phyloP scores from a whole-genome alignment of 345 rosid genomes.

The Syzygium oleosum region DNA sequence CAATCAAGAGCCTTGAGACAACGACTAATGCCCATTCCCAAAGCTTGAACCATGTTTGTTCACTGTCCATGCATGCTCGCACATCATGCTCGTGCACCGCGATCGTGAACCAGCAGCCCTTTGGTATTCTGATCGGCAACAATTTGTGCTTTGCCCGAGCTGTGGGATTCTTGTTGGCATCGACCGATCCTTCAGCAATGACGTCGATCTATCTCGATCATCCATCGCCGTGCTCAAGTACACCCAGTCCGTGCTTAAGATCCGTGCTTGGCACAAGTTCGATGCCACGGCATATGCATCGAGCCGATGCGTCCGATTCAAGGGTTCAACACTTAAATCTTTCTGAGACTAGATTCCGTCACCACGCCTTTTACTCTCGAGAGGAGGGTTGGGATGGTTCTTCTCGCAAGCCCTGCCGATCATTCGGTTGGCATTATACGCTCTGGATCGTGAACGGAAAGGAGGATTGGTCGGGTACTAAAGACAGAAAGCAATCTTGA shows the following conservation, averaged over 20 bases:
- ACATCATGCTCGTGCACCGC: rapidly evolving
- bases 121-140: neutral
- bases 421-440: neutral
- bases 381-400: neutral
- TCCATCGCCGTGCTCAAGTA: neutral
- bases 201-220: neutral
- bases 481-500: neutral
- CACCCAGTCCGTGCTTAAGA: neutral
- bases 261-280: neutral
- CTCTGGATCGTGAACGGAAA: neutral
- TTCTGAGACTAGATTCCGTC: neutral
- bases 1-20: neutral
- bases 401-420: neutral
- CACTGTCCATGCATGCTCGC: neutral
- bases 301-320: neutral
- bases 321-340: neutral
- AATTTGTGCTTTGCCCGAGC: neutral
- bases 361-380: neutral
- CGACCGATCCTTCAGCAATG: neutral
- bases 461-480: neutral
- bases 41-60: neutral
- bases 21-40: neutral
- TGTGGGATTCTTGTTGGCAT: neutral
- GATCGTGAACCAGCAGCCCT: neutral
- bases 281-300: too few species aligned